phyloP scores from a whole-genome alignment of 352 stramenopile genomes.

The Salisapilia sapeloensis region DNA sequence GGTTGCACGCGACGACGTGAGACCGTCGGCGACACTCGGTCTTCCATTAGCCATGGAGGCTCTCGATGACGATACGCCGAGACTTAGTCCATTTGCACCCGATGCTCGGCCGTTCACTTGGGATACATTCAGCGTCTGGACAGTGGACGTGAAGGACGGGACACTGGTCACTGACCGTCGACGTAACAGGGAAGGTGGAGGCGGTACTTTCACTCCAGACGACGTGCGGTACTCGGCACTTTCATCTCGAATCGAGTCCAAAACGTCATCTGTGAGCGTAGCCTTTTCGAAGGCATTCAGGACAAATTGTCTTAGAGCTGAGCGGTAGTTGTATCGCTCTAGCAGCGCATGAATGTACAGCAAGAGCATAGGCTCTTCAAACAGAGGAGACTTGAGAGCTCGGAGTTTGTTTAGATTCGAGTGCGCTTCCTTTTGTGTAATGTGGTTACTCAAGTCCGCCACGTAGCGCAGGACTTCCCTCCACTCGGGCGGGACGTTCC shows the following conservation, averaged over 20 bases:
- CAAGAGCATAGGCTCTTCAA: slow-evolving; percentile 69
- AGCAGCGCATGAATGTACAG: slow-evolving; percentile 71
- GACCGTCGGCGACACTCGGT: slow-evolving; percentile 9
- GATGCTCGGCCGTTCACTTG: slow-evolving; percentile 36
- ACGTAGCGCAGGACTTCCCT: slow-evolving; percentile 61
- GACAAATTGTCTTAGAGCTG: slow-evolving; percentile 75
- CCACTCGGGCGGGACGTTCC: slow-evolving; percentile 57
- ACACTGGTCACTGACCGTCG: slow-evolving; percentile 75
- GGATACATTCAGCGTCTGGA: slow-evolving; percentile 62
- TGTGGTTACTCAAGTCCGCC: slow-evolving; percentile 77
- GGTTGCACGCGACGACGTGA: slow-evolving; percentile 41
- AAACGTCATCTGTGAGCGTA: slow-evolving; percentile 51
- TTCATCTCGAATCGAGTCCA: slow-evolving; percentile 35
- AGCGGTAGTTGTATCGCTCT: slow-evolving; percentile 71
- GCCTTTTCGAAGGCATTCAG: slow-evolving; percentile 72
- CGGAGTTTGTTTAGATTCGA: slow-evolving; percentile 72
- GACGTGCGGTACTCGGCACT: slow-evolving; percentile 28
- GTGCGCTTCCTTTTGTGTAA: slow-evolving; percentile 80
- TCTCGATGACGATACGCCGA: slow-evolving; percentile 2
- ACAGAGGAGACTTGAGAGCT: slow-evolving; percentile 42
- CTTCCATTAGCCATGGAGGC: slow-evolving; percentile 5
- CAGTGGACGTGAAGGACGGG: slow-evolving; percentile 69
- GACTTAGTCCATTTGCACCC: slow-evolving; percentile 13
- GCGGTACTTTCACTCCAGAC: slow-evolving; percentile 20
- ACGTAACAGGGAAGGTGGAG: slow-evolving; percentile 27